Evolutionary conservation across 306 rosid genomes (phyloP).

Genomic region (Lupinus albus): DNA sequence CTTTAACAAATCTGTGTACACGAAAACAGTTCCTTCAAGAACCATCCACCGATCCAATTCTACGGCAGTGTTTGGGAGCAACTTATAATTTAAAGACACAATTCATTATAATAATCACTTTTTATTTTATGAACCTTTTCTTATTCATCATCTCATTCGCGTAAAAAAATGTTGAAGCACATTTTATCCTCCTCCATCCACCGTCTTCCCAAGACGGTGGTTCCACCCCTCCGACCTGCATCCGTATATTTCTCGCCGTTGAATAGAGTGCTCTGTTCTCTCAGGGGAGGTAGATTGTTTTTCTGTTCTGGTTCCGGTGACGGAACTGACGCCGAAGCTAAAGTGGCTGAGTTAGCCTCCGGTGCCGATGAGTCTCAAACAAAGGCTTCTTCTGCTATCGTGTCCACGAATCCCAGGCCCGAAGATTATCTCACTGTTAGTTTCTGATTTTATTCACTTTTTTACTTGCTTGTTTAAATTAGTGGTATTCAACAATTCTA

Average conservation of each 20-base stretch:
- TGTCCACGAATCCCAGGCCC: constrained; percentile 81
- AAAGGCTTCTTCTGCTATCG: constrained; percentile 69
- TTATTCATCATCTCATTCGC: constrained; percentile 3
- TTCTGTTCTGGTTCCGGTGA: constrained; percentile 86
- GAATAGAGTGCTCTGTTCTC: constrained; percentile 42
- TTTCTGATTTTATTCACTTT: constrained; percentile 37
- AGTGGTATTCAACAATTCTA: not conserved
- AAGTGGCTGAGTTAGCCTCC: constrained; percentile 53
- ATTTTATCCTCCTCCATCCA: constrained; percentile 57
- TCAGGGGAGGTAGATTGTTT: constrained; percentile 53
- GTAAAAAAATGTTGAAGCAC: constrained; percentile 74
- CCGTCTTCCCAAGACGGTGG: constrained; percentile 41
- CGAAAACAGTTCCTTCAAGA: not conserved
- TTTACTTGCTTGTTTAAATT: constrained; percentile 12
- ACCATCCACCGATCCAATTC: constrained; percentile 42
- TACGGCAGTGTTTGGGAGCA: constrained; percentile 50
- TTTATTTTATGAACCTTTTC: not conserved
- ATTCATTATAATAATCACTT: not conserved
- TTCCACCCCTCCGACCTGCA: constrained; percentile 50
- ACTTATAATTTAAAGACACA: not conserved
- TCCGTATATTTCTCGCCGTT: constrained; percentile 44
- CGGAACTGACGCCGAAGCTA: constrained; percentile 57
- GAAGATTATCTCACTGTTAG: constrained; percentile 94
- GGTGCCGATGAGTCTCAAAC: constrained; percentile 51
- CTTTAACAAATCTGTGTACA: constrained; percentile 42